Conservation (phyloP, 2,329 filamentous ascomycete genomes). For the Claviceps sp. region DNA sequence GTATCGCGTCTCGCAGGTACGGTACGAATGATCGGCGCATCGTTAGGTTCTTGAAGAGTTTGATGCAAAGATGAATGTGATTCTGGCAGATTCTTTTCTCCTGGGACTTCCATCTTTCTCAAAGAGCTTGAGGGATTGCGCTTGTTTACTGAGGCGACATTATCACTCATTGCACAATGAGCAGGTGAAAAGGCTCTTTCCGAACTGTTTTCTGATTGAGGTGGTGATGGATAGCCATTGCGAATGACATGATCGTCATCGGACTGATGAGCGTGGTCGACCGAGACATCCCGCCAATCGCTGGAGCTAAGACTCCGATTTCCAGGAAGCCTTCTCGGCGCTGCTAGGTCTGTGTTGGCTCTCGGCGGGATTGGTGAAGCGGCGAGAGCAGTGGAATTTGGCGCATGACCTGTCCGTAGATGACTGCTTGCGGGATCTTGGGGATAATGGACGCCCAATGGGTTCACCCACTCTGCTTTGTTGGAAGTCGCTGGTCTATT, state of each 20-base stretch:
- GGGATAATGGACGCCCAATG: constrained; percentile 33
- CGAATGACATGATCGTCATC: neutral
- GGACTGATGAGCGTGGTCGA: neutral
- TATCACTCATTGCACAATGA: constrained; percentile 5
- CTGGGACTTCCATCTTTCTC: constrained; percentile 14
- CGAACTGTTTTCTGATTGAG: constrained; percentile 20
- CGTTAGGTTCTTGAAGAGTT: constrained; percentile 26
- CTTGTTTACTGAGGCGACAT: constrained; percentile 9
- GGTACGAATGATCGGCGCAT: constrained; percentile 31
- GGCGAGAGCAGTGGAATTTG: neutral
- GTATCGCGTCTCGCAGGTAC: constrained; percentile 39
- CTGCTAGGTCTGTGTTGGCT: neutral
- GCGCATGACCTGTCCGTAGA: neutral
- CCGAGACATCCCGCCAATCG: neutral
- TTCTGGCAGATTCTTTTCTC: constrained; percentile 23
- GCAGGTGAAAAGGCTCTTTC: constrained; percentile 11
- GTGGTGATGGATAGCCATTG: constrained; percentile 23
- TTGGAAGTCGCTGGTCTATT: constrained; percentile 13
- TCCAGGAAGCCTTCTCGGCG: constrained; percentile 26
- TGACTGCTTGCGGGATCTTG: constrained; percentile 13
- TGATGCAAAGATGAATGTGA: constrained; percentile 25
- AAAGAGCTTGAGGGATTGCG: constrained; percentile 14
- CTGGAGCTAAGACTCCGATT: constrained; percentile 24
- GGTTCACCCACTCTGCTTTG: constrained; percentile 30
- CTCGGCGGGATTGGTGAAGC: neutral